phyloP scores from a whole-genome alignment of 108 stramenopile species.

The Cyclostephanos invisitatus region DNA sequence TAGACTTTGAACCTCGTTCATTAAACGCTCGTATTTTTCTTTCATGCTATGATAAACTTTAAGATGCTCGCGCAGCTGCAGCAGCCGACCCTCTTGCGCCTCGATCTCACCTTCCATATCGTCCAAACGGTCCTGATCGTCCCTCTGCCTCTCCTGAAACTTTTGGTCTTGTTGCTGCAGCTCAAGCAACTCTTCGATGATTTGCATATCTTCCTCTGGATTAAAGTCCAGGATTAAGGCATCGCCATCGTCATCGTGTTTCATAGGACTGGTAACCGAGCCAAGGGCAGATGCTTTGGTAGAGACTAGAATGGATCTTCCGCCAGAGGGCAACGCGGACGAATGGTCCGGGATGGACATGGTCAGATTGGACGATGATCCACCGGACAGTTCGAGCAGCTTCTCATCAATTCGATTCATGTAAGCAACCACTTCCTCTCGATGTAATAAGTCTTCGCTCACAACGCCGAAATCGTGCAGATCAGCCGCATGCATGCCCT shows the following conservation, averaged over 20 bases:
- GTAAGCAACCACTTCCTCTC: slow-evolving; percentile 67
- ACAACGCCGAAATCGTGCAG: slow-evolving; percentile 48
- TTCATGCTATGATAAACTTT: slow-evolving; percentile 83
- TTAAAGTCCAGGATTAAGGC: slow-evolving; percentile 61
- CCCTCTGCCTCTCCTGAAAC: slow-evolving; percentile 48
- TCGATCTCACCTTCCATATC: slow-evolving; percentile 76
- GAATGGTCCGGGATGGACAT: slow-evolving; percentile 7
- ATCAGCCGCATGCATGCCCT: slow-evolving; percentile 9
- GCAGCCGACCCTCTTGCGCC: slow-evolving; percentile 67
- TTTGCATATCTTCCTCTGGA: slow-evolving; percentile 87
- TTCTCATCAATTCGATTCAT: slow-evolving; percentile 50
- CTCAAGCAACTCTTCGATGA: slow-evolving; percentile 81
- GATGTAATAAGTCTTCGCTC: slow-evolving; percentile 54
- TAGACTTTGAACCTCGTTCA: slow-evolving; percentile 75
- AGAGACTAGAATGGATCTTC: not conserved
- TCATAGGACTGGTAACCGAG: slow-evolving; percentile 6
- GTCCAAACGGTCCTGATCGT: slow-evolving; percentile 68
- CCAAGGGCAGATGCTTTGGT: not conserved
- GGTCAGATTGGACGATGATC: slow-evolving; percentile 22
- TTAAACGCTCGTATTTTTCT: slow-evolving; percentile 72
- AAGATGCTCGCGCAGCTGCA: slow-evolving; percentile 75
- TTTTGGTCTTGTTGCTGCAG: slow-evolving; percentile 80
- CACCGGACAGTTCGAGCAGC: slow-evolving; percentile 36
- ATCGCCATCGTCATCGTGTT: slow-evolving; percentile 23
- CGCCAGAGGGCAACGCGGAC: slow-evolving; percentile 8